Conservation (phyloP, 139 green algal species). For the Ettlia oleoabundans region DNA sequence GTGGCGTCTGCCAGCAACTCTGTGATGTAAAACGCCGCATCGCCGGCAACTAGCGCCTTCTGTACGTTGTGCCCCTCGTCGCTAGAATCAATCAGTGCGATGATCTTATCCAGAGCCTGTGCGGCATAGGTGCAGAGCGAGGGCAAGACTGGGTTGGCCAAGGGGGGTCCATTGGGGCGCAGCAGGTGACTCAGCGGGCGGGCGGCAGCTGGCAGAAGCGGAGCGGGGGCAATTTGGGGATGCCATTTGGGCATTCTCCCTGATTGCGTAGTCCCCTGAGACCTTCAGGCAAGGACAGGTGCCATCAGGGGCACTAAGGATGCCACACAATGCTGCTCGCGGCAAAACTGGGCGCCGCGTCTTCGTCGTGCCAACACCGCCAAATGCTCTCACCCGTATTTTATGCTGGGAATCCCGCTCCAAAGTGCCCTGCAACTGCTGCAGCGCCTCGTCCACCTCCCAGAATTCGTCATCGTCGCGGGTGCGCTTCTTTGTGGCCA, state of each 20-base stretch:
- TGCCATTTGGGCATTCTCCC: too few relatives aligned
- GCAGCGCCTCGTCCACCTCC: not conserved
- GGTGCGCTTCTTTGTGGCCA: constrained; percentile 13
- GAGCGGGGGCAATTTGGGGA: too few relatives aligned
- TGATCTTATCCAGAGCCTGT: constrained; percentile 31
- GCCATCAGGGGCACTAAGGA: too few relatives aligned
- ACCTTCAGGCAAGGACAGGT: too few relatives aligned
- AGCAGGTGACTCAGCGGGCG: too few relatives aligned
- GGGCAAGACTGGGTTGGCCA: not conserved
- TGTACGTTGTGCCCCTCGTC: constrained; percentile 34
- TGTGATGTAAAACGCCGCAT: constrained; percentile 26
- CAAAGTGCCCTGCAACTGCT: constrained; percentile 10
- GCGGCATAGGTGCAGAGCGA: not conserved
- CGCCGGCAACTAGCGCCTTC: constrained; percentile 16
- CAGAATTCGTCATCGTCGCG: not conserved
- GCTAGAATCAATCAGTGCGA: not conserved
- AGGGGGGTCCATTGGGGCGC: too few relatives aligned
- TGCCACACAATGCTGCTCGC: too few relatives aligned
- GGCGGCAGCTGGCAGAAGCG: too few relatives aligned
- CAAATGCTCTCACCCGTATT: constrained; percentile 3
- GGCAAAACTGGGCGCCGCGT: not conserved
- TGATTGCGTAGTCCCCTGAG: too few relatives aligned
- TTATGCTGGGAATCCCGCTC: constrained; percentile 35
- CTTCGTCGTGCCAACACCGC: not conserved
- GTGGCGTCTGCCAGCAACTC: constrained; percentile 36